phyloP scores from a whole-genome alignment of 176 grass and related monocot genomes.

The Otatea glauca region DNA sequence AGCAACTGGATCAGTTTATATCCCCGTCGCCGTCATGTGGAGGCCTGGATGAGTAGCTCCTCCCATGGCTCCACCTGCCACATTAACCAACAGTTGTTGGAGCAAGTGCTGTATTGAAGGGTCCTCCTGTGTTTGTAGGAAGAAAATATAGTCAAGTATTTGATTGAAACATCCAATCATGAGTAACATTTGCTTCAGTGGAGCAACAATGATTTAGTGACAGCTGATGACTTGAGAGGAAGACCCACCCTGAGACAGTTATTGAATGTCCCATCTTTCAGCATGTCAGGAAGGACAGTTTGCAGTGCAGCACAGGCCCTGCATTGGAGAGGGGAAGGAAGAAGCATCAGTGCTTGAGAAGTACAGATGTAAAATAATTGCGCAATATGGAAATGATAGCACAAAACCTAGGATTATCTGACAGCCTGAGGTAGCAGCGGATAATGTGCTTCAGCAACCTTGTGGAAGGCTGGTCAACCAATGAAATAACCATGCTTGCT shows the following conservation, averaged over 20 bases:
- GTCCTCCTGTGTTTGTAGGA: constrained; percentile 57
- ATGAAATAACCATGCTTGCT: constrained; percentile 53
- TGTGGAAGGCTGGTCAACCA: constrained; percentile 61
- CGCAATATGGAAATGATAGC: not conserved
- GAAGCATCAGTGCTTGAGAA: not conserved
- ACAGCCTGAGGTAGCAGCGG: constrained; percentile 79
- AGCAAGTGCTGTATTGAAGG: constrained; percentile 47
- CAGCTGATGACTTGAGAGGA: not conserved
- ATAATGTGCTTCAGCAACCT: constrained; percentile 81
- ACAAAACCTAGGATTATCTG: constrained; percentile 69
- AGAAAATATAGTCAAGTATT: constrained; percentile 19
- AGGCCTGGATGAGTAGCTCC: constrained; percentile 41
- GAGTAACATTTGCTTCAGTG: not conserved
- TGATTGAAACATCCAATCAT: constrained; percentile 4
- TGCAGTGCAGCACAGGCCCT: constrained; percentile 61
- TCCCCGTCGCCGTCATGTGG: constrained; percentile 23
- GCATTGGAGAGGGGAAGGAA: not conserved
- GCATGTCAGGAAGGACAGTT: constrained; percentile 51
- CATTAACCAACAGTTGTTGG: constrained; percentile 55
- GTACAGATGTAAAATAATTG: not conserved
- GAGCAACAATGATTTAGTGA: not conserved
- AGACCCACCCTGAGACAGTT: constrained; percentile 57
- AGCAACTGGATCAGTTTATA: constrained; percentile 4
- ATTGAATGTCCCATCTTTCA: constrained; percentile 70
- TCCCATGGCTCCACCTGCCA: constrained; percentile 23